Base-by-base conservation (phyloP, 305 asterid genomes). In the Rubia peregrina region DNA sequence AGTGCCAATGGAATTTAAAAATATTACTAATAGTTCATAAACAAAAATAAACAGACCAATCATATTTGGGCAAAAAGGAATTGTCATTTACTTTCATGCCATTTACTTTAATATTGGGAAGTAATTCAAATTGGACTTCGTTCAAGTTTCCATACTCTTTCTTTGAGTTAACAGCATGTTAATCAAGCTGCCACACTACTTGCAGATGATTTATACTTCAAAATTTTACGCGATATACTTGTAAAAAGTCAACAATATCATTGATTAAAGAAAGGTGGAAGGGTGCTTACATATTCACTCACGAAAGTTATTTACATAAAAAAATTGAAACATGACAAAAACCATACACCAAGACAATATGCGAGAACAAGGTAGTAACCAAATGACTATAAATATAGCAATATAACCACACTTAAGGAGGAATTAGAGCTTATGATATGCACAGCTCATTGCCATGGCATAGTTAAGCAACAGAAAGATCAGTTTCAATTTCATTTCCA, bases 1-100 rank as follows among this genome's bases (percentile, higher is more conserved):
- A 74, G 73, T 68, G 41, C 9, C 10, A 75, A 12, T 44, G 61
- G n/a, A 16, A 33, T 77, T 55, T 65, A 21, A n/a, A 71, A 30
- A 5, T 22, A 30, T 51, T 51, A 71, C 40, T 10, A 6, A 67
- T 42, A n/a, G 46, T 14, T 26, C 2, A 56, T 1, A 38, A 46
- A 60, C 55, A 57, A 73, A 9, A 60, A 12, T 33, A 14, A 21
- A 22, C 42, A 68, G 40, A 16, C 71, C 44, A 41, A 41, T 41
- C 44, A 41, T 41, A 41, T 30, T 1, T 1, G 3, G 33, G 33
- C 33, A 1, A 1, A 30, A 30, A 30, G 33, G 33, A 1, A 1
- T 30, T 3, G 33, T 1, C 33, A 30, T 30, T 30, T 30, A 30
- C 33, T 30, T 30, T 3, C 33, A 30, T 30, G 33, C 13, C 30